Percentiles rank a stretch among this genome's conserved stretches.
Evolutionary conservation across 2,329 filamentous ascomycete genomes (phyloP).

Genomic region (Trichoderma brevicompactum): DNA sequence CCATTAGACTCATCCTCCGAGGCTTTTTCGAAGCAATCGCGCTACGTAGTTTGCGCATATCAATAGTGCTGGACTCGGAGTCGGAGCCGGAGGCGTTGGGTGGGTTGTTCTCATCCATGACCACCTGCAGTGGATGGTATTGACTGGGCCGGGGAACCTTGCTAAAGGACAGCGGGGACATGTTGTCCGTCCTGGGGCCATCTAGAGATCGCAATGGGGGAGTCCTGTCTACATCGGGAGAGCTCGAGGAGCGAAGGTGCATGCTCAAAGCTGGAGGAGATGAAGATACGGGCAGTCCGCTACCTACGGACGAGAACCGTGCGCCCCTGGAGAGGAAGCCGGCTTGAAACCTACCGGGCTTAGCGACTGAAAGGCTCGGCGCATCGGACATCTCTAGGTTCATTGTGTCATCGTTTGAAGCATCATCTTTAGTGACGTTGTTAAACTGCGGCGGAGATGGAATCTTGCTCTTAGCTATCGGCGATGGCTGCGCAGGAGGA

Average conservation of each 20-base stretch:
- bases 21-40: conserved; percentile 58
- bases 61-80: conserved; percentile 54
- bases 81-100: conserved; percentile 51
- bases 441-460: conserved; percentile 35
- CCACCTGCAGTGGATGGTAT: conserved; percentile 40
- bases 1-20: conserved; percentile 48
- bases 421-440: conserved; percentile 28
- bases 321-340: conserved; percentile 74
- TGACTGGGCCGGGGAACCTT: conserved; percentile 30
- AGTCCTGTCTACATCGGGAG: conserved; percentile 39
- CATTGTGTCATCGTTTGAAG: conserved; percentile 53
- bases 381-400: conserved; percentile 60
- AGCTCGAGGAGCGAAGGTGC: conserved; percentile 56
- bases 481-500: conserved; percentile 53
- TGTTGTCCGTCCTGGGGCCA: conserved; percentile 55
- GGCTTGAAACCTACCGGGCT: conserved; percentile 80
- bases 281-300: conserved; percentile 65
- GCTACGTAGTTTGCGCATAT: conserved; percentile 59
- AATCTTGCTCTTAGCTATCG: conserved; percentile 39
- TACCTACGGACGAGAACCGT: conserved; percentile 44
- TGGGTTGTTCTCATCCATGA: conserved; percentile 58
- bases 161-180: conserved; percentile 43
- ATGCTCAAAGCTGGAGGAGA: conserved; percentile 60
- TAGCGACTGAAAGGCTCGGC: conserved; percentile 44
- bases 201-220: conserved; percentile 58